Conservation (phyloP, 2,329 filamentous ascomycete genomes). For the Myriosclerotinia scirpicola region DNA sequence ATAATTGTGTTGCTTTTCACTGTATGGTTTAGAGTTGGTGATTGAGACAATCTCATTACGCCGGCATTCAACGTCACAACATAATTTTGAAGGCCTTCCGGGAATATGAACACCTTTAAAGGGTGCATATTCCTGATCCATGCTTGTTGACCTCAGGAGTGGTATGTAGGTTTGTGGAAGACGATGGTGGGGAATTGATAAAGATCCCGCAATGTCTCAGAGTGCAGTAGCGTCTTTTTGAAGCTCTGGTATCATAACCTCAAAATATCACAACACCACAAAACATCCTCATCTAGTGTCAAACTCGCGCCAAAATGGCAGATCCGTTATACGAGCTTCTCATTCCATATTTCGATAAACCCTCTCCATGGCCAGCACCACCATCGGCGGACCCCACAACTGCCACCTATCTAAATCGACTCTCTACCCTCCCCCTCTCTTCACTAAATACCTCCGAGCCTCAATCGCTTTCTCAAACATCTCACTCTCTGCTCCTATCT, state of each 20-base stretch:
- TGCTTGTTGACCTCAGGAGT: neutral
- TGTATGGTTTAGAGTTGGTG: conserved; percentile 25
- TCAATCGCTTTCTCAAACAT: conserved; percentile 74
- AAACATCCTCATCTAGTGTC: neutral
- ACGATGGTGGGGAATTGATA: neutral
- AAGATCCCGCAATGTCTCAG: conserved; percentile 1
- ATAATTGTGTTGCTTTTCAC: conserved; percentile 5
- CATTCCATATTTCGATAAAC: conserved; percentile 56
- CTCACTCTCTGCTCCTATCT: conserved; percentile 77
- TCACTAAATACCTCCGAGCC: conserved; percentile 74
- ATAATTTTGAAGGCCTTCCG: conserved; percentile 34
- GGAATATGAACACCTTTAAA: conserved; percentile 39
- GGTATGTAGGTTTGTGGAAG: neutral
- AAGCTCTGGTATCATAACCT: neutral
- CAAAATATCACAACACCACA: neutral
- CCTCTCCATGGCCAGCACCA: conserved; percentile 44
- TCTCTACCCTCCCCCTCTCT: conserved; percentile 74
- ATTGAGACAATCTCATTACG: conserved; percentile 37
- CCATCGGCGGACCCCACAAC: conserved; percentile 52
- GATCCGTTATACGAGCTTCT: conserved; percentile 77
- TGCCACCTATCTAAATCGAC: conserved; percentile 70
- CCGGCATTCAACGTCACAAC: conserved; percentile 41
- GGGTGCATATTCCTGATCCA: neutral
- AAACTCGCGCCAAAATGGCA: conserved; percentile 50
- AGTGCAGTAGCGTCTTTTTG: conserved; percentile 13